These are phyloP conservation scores for Priceomyces castillae DNA, from an alignment of 805 yeast genomes.

Conservation along the genomic window DNA sequence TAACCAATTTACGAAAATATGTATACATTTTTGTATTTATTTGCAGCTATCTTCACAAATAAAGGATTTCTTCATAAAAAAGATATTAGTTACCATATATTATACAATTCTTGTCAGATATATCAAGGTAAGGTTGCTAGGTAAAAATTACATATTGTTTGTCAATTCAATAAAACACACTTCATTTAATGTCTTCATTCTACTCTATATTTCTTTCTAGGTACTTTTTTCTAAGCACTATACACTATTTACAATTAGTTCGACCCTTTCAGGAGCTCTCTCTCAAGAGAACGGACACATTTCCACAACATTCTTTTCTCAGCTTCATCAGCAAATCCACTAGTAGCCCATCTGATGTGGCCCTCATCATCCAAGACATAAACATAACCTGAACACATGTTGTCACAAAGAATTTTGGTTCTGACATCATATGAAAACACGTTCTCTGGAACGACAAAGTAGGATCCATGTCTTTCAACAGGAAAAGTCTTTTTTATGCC, in stretches of 20 bases:
- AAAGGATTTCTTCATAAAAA: too few relatives aligned
- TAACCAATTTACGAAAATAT: too few relatives aligned
- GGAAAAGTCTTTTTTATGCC: slow-evolving; percentile 46
- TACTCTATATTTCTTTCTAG: too few relatives aligned
- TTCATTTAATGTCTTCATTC: too few relatives aligned
- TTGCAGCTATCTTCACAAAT: too few relatives aligned
- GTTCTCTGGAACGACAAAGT: slow-evolving; percentile 62
- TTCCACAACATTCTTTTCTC: slow-evolving; percentile 68
- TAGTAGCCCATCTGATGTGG: slow-evolving; percentile 86
- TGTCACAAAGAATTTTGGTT: slow-evolving; percentile 61
- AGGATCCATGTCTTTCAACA: slow-evolving; percentile 50
- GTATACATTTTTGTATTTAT: too few relatives aligned
- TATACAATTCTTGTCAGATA: too few relatives aligned
- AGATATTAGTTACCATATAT: too few relatives aligned
- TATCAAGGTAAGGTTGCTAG: too few relatives aligned
- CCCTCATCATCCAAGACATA: slow-evolving; percentile 73
- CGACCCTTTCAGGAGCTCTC: slow-evolving; percentile 31
- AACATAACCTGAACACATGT: slow-evolving; percentile 79
- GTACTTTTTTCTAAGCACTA: not conserved
- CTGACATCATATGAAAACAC: slow-evolving; percentile 57
- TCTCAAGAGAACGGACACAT: slow-evolving; percentile 57
- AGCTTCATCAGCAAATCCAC: slow-evolving; percentile 72
- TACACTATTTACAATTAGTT: not conserved
- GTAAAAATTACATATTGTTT: too few relatives aligned
- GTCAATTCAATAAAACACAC: too few relatives aligned